phyloP scores from a whole-genome alignment of 768 basidiomycete genomes.

The Amyloporia xantha region DNA sequence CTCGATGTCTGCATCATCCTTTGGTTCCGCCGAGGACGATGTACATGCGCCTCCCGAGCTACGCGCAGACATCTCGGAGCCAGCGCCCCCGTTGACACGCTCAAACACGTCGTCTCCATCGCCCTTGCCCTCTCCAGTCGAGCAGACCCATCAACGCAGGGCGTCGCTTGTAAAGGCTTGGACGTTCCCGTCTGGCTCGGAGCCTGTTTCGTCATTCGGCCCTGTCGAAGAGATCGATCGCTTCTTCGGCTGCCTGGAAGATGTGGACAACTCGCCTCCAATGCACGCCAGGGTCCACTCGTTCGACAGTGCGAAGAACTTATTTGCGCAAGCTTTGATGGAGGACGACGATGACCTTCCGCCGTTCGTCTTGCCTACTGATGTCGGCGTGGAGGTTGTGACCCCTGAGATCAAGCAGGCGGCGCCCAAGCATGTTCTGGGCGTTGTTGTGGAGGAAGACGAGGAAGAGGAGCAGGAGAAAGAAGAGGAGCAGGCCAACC shows the following conservation, averaged over 20 bases:
- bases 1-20: conserved; percentile 25
- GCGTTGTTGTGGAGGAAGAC: conserved; percentile 38
- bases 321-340: conserved; percentile 49
- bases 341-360: conserved; percentile 44
- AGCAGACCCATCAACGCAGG: conserved; percentile 24
- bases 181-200: conserved; percentile 41
- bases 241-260: conserved; percentile 68
- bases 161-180: conserved; percentile 59
- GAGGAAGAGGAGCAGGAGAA: conserved; percentile 31
- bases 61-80: conserved; percentile 15
- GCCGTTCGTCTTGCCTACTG: conserved; percentile 42
- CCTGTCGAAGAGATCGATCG: conserved; percentile 53
- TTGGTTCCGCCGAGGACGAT: conserved; percentile 22
- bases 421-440: conserved; percentile 28
- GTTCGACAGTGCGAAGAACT: conserved; percentile 48
- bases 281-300: conserved; percentile 33
- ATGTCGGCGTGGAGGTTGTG: conserved; percentile 33
- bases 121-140: conserved; percentile 19
- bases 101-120: conserved; percentile 27
- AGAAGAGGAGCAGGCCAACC: conserved; percentile 23
- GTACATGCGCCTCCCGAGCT: conserved; percentile 26
- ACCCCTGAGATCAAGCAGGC: conserved; percentile 24
- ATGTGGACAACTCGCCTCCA: conserved; percentile 44
- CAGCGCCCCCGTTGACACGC: conserved; percentile 14
- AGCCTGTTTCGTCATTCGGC: conserved; percentile 12